Percentiles rank a stretch among this genome's conserved stretches.
phyloP scores from a whole-genome alignment of 306 rosid species.

The Dicorynia guianensis region DNA sequence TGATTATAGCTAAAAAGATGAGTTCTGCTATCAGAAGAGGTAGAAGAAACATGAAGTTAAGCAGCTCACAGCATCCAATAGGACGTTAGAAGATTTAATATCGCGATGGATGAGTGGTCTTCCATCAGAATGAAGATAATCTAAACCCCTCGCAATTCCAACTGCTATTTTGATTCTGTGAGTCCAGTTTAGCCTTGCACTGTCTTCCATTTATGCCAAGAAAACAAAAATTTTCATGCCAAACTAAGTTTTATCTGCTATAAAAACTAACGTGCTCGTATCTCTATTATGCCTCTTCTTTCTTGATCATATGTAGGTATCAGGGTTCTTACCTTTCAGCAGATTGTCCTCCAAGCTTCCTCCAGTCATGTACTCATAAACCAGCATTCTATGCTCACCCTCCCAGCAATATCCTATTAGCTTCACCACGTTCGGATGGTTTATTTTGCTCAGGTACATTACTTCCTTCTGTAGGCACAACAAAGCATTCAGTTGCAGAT shows the following conservation, averaged over 20 bases:
- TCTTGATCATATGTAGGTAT: no score
- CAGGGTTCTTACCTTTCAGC: conserved; percentile 40
- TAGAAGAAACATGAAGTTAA: background rate
- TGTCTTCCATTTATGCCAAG: background rate
- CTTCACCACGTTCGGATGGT: conserved; percentile 65
- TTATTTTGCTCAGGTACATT: conserved; percentile 46
- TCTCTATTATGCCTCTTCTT: background rate
- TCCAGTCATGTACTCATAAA: conserved; percentile 61
- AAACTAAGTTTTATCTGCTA: background rate
- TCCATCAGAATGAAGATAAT: conserved; percentile 52
- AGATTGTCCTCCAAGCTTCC: conserved; percentile 66
- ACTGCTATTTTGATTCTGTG: conserved; percentile 61
- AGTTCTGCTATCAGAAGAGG: conserved; percentile 9
- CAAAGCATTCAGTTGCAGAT: conserved; percentile 15
- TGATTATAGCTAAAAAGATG: conserved; percentile 7
- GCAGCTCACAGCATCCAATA: conserved; percentile 59
- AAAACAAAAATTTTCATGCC: background rate
- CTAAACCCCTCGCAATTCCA: conserved; percentile 59
- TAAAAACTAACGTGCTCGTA: background rate
- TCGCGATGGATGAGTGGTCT: conserved; percentile 65
- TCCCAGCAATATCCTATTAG: conserved; percentile 64
- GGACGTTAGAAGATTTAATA: conserved; percentile 59
- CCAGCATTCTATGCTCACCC: conserved; percentile 58
- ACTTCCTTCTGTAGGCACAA: conserved; percentile 59
- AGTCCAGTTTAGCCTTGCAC: conserved; percentile 35